Percentiles rank a stretch among this genome's conserved stretches.
Conservation (phyloP, 1,139 yeast species). For the Saccharomyces pastorianus region DNA sequence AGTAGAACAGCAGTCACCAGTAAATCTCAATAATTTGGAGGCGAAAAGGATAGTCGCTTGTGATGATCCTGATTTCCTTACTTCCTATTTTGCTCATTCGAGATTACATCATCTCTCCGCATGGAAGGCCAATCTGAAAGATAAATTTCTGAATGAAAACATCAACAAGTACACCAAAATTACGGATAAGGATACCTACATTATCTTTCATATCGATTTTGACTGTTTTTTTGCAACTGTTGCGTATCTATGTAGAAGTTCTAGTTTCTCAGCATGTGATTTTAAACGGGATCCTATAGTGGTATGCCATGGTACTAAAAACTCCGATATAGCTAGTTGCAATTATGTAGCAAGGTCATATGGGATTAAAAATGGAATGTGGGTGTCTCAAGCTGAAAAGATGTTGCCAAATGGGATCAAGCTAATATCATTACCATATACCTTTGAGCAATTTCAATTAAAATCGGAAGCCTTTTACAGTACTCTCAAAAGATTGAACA, state of each 20-base stretch:
- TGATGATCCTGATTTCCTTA: slow-evolving; percentile 68
- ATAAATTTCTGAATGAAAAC: slow-evolving; percentile 37
- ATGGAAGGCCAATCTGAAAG: slow-evolving; percentile 74
- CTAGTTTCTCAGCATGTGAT: slow-evolving; percentile 32
- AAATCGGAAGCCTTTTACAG: slow-evolving; percentile 50
- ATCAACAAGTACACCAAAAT: slow-evolving; percentile 3
- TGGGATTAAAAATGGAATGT: slow-evolving; percentile 85
- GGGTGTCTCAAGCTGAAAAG: slow-evolving; percentile 59
- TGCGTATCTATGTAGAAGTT: slow-evolving; percentile 51
- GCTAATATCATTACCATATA: slow-evolving; percentile 55
- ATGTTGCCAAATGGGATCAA: slow-evolving; percentile 47
- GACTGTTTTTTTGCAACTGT: slow-evolving; percentile 92
- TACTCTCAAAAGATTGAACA: slow-evolving; percentile 26
- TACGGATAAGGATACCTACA: slow-evolving; percentile 13
- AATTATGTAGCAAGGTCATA: slow-evolving; percentile 70
- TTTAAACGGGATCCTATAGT: slow-evolving; percentile 60
- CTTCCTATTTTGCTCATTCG: slow-evolving; percentile 67
- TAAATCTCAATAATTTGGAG: not conserved
- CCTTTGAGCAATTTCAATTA: slow-evolving; percentile 63
- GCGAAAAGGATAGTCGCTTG: slow-evolving; percentile 39
- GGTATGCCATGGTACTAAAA: slow-evolving; percentile 69
- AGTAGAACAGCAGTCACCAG: not conserved
- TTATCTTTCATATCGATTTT: slow-evolving; percentile 76
- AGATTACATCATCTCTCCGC: slow-evolving; percentile 80
- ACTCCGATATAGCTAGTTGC: slow-evolving; percentile 78